Percentiles rank a stretch among this genome's conserved stretches.
Conservation (phyloP, 805 yeast genomes). For the Maudiozyma pseudohumilis region DNA sequence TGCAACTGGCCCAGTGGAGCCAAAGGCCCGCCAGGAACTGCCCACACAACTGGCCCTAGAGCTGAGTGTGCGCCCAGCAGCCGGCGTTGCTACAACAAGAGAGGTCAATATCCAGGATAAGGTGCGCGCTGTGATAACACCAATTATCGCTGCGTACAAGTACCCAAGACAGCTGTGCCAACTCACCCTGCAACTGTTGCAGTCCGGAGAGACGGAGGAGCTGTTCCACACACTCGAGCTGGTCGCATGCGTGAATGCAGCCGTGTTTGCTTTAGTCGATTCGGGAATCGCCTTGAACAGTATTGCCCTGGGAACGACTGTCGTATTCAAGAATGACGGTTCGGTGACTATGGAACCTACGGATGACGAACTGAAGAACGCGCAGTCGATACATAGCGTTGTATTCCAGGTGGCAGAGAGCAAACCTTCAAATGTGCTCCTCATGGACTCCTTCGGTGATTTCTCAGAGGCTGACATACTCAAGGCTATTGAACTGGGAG, state of each 20-base stretch:
- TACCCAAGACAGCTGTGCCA: conserved; percentile 77
- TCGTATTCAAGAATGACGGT: conserved; percentile 30
- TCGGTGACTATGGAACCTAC: conserved; percentile 38
- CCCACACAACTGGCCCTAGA: conserved; percentile 75
- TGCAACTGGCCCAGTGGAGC: conserved; percentile 87
- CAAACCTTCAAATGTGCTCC: conserved; percentile 45
- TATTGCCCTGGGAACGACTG: conserved; percentile 50
- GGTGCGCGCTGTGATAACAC: conserved; percentile 48
- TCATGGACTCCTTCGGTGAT: conserved; percentile 62
- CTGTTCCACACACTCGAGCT: conserved; percentile 40
- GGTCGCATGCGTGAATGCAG: conserved; percentile 62
- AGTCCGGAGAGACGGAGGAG: conserved; percentile 30
- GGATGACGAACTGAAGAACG: conserved; percentile 31
- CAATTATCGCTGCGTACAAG: conserved; percentile 47
- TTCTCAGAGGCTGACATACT: conserved; percentile 51
- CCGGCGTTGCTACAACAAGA: conserved; percentile 63
- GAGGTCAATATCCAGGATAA: conserved; percentile 72
- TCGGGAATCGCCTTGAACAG: conserved; percentile 62
- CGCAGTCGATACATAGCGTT: conserved; percentile 55
- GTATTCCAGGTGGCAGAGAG: conserved; percentile 42
- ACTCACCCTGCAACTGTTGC: conserved; percentile 54
- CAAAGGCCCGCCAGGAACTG: conserved; percentile 69
- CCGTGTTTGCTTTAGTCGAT: conserved; percentile 66
- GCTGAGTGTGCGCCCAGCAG: conserved; percentile 65
- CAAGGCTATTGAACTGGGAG: conserved; percentile 42